phyloP scores from a whole-genome alignment of 116 monocot genomes.

The Papilionanthe hybrid region DNA sequence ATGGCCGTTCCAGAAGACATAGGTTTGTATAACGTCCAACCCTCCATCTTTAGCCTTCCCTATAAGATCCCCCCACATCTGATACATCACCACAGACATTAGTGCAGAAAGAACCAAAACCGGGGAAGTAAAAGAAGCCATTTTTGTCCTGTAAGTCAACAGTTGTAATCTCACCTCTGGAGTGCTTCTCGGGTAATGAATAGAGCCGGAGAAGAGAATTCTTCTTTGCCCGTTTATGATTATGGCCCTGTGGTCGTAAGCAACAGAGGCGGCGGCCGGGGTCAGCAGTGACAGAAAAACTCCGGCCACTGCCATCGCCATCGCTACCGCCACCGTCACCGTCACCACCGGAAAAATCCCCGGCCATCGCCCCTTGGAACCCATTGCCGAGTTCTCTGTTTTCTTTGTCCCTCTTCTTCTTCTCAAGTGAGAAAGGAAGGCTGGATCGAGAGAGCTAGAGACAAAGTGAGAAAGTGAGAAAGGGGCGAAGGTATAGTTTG shows the following conservation, averaged over 20 bases:
- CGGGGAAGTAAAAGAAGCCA: neutral
- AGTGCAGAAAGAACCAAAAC: neutral
- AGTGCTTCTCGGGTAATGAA: slow-evolving; percentile 49
- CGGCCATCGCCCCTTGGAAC: neutral
- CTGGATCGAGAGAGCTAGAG: neutral
- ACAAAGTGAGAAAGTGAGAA: neutral
- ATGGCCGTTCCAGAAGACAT: slow-evolving; percentile 59
- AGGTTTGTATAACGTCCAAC: slow-evolving; percentile 51
- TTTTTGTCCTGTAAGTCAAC: neutral
- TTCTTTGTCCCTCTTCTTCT: neutral
- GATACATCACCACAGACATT: neutral
- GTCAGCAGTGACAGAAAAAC: slow-evolving; percentile 5
- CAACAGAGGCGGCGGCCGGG: slow-evolving; percentile 22
- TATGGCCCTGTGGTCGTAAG: slow-evolving; percentile 43
- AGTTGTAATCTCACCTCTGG: slow-evolving; percentile 22
- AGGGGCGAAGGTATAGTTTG: neutral
- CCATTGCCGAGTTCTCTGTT: neutral
- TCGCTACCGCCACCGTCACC: neutral
- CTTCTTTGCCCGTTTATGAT: slow-evolving; percentile 38
- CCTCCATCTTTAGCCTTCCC: slow-evolving; percentile 52
- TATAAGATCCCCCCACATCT: slow-evolving; percentile 61
- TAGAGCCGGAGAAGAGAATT: slow-evolving; percentile 41
- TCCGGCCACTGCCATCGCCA: slow-evolving; percentile 2
- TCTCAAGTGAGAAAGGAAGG: neutral
- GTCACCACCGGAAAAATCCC: too few species aligned